Evolutionary conservation across 2,329 filamentous ascomycete species (phyloP), one percentile per base, ranked within the genome.

Genomic region (Aureobasidium sp.): DNA sequence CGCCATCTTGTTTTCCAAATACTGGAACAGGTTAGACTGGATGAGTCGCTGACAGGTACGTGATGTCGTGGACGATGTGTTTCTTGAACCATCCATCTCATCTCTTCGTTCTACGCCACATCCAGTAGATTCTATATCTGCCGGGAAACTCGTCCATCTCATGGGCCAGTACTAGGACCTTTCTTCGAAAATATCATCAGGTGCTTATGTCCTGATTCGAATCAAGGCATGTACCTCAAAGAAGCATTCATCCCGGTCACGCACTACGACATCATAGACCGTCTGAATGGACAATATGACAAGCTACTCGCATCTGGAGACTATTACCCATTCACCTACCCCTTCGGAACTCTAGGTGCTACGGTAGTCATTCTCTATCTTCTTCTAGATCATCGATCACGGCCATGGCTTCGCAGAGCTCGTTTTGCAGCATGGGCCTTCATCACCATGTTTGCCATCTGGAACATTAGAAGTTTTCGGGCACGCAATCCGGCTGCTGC

Each of bases 401-500:
- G 72, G 29, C 69, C 70, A 49, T 70, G 72, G 61, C 69, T 79
- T 2, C 67, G 65, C 53, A 76, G 73, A 59, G 68, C 76, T 25
- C 77, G 81, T 8, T 78, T 76, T 50, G 64, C 78, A 2, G 70
- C 78, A 1, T 82, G 80, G 66, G 74, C 71, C 0, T 68, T 77
- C 48, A 73, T 79, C 42, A 66, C 77, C 10, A 73, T 68, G 4
- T 72, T 79, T 55, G 75, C 77, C n/a, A 64, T 72, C 14, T 79
- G 78, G 66, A 72, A 71, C 13, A 75, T 82, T 21, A 63, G 66
- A 11, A 74, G 74, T 47, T 78, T 76, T 47, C 77, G 79, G 64
- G 78, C 77, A n/a, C 72, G 79, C 8, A 74, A 76, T 30, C 73
- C 82, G 27, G 81, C 77, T 1, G 76, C 79, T 64, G 79, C 81